A percentile compares a stretch with the other conserved stretches of the same genome.
phyloP scores from a whole-genome alignment of 2,329 filamentous ascomycete genomes.

The Trichoderma atrobrunneum region DNA sequence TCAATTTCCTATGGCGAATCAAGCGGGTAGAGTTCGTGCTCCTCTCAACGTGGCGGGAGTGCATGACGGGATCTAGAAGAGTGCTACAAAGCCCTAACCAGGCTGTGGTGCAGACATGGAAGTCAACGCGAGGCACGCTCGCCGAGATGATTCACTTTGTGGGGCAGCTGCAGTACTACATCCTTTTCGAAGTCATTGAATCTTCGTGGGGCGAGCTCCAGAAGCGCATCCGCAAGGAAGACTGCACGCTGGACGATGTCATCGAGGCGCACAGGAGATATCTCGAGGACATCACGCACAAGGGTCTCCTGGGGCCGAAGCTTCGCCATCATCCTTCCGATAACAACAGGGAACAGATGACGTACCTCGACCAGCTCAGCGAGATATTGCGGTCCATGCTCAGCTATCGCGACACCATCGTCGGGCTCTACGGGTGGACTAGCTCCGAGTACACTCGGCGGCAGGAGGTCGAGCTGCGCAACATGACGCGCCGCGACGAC shows the following conservation, averaged over 20 bases:
- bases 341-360: slow-evolving; percentile 65
- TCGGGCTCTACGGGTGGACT: slow-evolving; percentile 90
- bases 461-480: slow-evolving; percentile 79
- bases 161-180: slow-evolving; percentile 96
- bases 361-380: slow-evolving; percentile 86
- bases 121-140: slow-evolving; percentile 79
- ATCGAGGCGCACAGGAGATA: slow-evolving; percentile 90
- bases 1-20: slow-evolving; percentile 98
- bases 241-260: slow-evolving; percentile 89
- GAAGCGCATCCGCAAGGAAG: slow-evolving; percentile 74
- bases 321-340: slow-evolving; percentile 44
- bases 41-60: slow-evolving; percentile 86
- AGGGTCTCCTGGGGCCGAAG: slow-evolving; percentile 81
- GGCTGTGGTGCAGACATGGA: slow-evolving; percentile 78
- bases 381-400: slow-evolving; percentile 94
- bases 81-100: slow-evolving; percentile 73
- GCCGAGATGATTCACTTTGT: slow-evolving; percentile 99
- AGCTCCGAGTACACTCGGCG: slow-evolving; percentile 89
- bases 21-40: slow-evolving; percentile 97
- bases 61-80: slow-evolving; percentile 92
- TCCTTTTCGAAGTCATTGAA: slow-evolving; percentile 97
- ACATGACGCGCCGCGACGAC: slow-evolving; percentile 51
- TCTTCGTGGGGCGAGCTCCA: slow-evolving; percentile 91
- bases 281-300: slow-evolving; percentile 90
- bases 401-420: slow-evolving; percentile 86